Evolutionary conservation across 2,329 filamentous ascomycete genomes (phyloP).

Genomic region (Alternaria gaisen): DNA sequence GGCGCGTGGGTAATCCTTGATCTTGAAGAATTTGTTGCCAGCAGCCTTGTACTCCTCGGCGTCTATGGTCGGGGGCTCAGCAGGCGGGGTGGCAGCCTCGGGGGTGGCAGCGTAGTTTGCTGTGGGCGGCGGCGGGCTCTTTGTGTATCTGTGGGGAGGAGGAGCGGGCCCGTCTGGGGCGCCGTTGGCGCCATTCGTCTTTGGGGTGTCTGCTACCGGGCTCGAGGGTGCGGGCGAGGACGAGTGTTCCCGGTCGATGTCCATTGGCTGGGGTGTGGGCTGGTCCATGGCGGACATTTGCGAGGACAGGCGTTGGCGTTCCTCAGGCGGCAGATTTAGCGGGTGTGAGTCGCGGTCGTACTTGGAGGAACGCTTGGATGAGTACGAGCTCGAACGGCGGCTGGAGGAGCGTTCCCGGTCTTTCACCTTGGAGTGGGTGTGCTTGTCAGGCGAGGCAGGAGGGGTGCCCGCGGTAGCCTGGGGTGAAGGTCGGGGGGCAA

Average conservation of each 20-base stretch:
- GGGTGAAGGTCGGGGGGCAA: constrained; percentile 33
- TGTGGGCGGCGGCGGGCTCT: constrained; percentile 58
- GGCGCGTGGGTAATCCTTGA: constrained; percentile 85
- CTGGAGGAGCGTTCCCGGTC: constrained; percentile 41
- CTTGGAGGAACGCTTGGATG: constrained; percentile 50
- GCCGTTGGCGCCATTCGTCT: constrained; percentile 57
- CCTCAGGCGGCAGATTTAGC: constrained; percentile 87
- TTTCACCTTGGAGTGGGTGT: constrained; percentile 42
- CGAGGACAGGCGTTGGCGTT: constrained; percentile 78
- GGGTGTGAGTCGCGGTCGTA: constrained; percentile 79
- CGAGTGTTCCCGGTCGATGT: constrained; percentile 73
- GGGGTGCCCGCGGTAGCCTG: constrained; percentile 41
- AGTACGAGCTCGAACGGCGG: constrained; percentile 44
- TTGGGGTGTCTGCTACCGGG: constrained; percentile 57
- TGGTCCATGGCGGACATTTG: constrained; percentile 69
- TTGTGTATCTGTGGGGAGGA: constrained; percentile 71
- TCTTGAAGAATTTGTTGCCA: constrained; percentile 97
- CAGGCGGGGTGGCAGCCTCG: constrained; percentile 50
- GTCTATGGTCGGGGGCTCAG: constrained; percentile 68
- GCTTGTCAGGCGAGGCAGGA: constrained; percentile 52
- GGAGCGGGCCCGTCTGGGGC: constrained; percentile 68
- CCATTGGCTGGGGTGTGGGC: constrained; percentile 70
- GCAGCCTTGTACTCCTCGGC: constrained; percentile 91
- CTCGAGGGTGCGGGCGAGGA: constrained; percentile 65
- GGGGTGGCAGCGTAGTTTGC: constrained; percentile 50